Base-by-base conservation (phyloP, 75 land plant genomes). In the Picea sitchensis region DNA sequence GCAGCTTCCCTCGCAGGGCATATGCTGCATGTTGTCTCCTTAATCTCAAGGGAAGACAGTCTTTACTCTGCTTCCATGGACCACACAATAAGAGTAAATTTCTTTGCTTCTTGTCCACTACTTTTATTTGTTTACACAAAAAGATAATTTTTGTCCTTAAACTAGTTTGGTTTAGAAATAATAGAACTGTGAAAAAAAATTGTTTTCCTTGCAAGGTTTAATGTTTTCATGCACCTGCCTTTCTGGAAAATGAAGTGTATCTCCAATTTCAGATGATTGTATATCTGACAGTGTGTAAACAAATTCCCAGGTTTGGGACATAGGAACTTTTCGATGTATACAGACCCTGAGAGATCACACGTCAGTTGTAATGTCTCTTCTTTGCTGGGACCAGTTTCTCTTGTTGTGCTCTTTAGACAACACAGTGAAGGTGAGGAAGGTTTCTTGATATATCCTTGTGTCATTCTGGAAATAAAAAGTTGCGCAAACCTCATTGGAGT, bases 11-110 rank as follows among this genome's bases (percentile, higher is more conserved):
- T 98, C 30, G 69, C 47, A 23, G 96, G 98, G 7, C 99, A 98
- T 65, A 82, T 78, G 14, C 89, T 83, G 77, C 81, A 94, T 60
- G 94, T 98, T 77, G 89, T 98, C 18, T 83, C 99, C 36, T 76
- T 98, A 76, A 88, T 93, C 56, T 81, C 88, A 73, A 90, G 86
- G 58, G 89, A 83, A 64, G 91, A 84, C 51, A 87, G 87, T 58
- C 85, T 98, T 0, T 98, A 89, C 81, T 98, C 99, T 80, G 94
- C 98, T 74, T 95, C 99, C n/a, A 95, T 95, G 98, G 99, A 98
- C 78, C 44, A 87, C 15, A 80, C 96, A 61, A 93, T 98, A 56
- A 90, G 74, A 83, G 98, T 95, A 85, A 86, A 85, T 47, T 47
- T 47, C 0, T 47, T 47, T 47, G 54, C 9, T 47, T 47, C 9